Percentiles rank a stretch among this genome's conserved stretches.
These are phyloP conservation scores for Oryza punctata DNA, from an alignment of 176 grass and related monocot genomes.

Conservation along the genomic window DNA sequence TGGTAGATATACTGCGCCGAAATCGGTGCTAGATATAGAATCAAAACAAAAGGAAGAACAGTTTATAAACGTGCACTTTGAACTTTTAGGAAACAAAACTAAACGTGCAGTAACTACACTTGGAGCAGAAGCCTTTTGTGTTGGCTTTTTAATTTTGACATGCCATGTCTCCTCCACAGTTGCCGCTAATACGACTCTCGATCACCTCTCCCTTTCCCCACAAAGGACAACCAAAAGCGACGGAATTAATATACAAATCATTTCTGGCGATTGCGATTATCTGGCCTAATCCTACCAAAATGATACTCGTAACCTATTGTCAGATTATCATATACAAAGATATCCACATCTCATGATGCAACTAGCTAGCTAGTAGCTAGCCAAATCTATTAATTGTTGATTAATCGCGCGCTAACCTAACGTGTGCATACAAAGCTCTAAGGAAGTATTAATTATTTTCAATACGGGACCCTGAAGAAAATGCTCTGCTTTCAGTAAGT, in stretches of 20 bases:
- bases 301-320: neutral
- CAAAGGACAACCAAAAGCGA: neutral
- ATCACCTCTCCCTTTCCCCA: neutral
- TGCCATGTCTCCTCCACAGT: neutral
- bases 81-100: neutral
- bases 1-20: too few species aligned
- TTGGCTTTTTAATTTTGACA: neutral
- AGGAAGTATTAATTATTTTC: neutral
- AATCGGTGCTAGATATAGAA: neutral
- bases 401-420: neutral
- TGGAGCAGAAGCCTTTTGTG: neutral
- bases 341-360: neutral
- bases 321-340: neutral
- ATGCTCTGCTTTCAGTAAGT: neutral
- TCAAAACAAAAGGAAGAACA: neutral
- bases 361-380: neutral
- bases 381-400: neutral
- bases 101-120: neutral
- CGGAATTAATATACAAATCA: neutral
- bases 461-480: neutral
- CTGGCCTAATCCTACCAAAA: constrained; percentile 5
- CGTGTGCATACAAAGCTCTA: neutral
- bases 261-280: neutral
- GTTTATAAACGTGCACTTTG: neutral
- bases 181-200: neutral